Evolutionary conservation across 768 basidiomycete genomes (phyloP).

Genomic region (Lactarius vividus): DNA sequence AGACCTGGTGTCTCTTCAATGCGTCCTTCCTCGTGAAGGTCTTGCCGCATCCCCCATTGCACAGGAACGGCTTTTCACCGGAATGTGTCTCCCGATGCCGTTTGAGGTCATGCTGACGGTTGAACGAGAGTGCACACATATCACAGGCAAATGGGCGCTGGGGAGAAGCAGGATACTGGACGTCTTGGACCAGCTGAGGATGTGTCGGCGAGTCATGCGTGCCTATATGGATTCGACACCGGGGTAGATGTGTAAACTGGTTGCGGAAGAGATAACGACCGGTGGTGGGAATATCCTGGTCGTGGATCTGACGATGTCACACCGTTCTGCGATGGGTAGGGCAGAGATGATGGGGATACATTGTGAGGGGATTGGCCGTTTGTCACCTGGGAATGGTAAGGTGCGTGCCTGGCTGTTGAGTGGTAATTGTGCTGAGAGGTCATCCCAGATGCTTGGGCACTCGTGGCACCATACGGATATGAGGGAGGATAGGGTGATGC

Average conservation of each 20-base stretch:
- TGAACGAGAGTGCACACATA: constrained; percentile 78
- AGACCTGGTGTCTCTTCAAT: constrained; percentile 79
- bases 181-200: constrained; percentile 29
- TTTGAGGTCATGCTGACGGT: constrained; percentile 82
- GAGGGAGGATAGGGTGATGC: constrained; percentile 9
- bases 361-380: constrained; percentile 10
- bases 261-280: constrained; percentile 24
- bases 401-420: constrained; percentile 15
- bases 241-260: not conserved
- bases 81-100: constrained; percentile 83
- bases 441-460: constrained; percentile 13
- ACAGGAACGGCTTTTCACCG: constrained; percentile 79
- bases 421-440: constrained; percentile 17
- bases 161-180: constrained; percentile 40
- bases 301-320: constrained; percentile 14
- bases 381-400: constrained; percentile 11
- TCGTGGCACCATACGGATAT: constrained; percentile 18
- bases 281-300: constrained; percentile 18
- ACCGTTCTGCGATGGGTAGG: constrained; percentile 21
- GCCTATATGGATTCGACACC: constrained; percentile 16
- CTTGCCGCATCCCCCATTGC: constrained; percentile 83
- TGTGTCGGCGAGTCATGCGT: constrained; percentile 24
- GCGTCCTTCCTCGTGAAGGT: constrained; percentile 87
- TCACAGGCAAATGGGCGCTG: constrained; percentile 41
- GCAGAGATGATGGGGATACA: constrained; percentile 8